Evolutionary conservation across 2,329 filamentous ascomycete species (phyloP).

Genomic region (Fusarium denticulatum): DNA sequence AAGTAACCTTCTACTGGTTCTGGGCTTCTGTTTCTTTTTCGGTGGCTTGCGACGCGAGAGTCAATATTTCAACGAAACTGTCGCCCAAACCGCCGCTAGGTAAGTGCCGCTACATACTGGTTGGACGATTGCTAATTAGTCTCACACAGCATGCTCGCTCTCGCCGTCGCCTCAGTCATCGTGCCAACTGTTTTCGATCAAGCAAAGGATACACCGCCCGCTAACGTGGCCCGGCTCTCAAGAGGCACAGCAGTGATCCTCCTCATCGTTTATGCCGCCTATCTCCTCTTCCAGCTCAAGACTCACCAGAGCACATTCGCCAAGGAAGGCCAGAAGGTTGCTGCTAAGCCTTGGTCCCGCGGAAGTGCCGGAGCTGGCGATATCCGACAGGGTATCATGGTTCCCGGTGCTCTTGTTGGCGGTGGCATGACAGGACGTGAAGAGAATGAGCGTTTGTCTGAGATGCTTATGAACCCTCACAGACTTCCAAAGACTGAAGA

Average conservation of each 20-base stretch:
- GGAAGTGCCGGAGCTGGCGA: slow-evolving; percentile 49
- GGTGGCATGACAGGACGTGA: slow-evolving; percentile 47
- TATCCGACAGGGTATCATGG: slow-evolving; percentile 53
- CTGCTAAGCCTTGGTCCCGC: slow-evolving; percentile 61
- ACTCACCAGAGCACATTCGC: slow-evolving; percentile 86
- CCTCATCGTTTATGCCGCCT: slow-evolving; percentile 82
- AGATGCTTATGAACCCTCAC: slow-evolving; percentile 55
- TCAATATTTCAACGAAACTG: slow-evolving; percentile 91
- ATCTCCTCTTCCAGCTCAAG: slow-evolving; percentile 91
- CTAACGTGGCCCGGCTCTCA: slow-evolving; percentile 70
- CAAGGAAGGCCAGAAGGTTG: slow-evolving; percentile 79
- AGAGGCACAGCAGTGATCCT: slow-evolving; percentile 82
- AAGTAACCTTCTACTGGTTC: slow-evolving; percentile 86
- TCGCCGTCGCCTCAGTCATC: slow-evolving; percentile 83
- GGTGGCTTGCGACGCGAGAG: slow-evolving; percentile 81
- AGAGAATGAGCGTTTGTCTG: slow-evolving; percentile 57
- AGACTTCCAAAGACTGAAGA: slow-evolving; percentile 48
- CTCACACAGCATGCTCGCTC: slow-evolving; percentile 66
- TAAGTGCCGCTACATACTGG: background rate
- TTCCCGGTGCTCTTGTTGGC: slow-evolving; percentile 52
- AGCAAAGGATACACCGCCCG: slow-evolving; percentile 52
- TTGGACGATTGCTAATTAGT: background rate
- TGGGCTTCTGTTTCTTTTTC: slow-evolving; percentile 94
- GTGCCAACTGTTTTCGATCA: slow-evolving; percentile 87
- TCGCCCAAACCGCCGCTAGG: slow-evolving; percentile 88